Base-by-base conservation (phyloP, 1,284 basidiomycete species). In the Ceratobasidium sp. region DNA sequence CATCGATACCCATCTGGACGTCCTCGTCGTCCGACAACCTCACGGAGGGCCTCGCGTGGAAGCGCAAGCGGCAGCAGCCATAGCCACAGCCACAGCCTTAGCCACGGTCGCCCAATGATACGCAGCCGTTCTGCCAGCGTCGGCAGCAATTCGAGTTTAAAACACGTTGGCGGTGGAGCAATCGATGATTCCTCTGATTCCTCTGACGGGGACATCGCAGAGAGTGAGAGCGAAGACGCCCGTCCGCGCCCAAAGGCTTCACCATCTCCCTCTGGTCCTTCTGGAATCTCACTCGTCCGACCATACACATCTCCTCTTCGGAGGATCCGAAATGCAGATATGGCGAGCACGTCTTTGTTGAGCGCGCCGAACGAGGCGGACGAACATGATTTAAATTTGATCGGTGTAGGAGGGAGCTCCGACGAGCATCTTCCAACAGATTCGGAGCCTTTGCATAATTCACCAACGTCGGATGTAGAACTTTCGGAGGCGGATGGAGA, bases 111-210 rank as follows among this genome's bases (percentile, higher is more conserved):
- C 29, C 57, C 44, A 48, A 54, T 14, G 51, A 74, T 24, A 31
- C 76, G 56, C 8, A 75, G 76, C 56, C 65, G 66, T 29, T 63
- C 74, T 4, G 31, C 59, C 45, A 71, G 75, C 33, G 62, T 54
- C 36, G 67, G 66, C 22, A 76, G 73, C 31, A 71, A 62, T 17
- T 72, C 69, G 27, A 72, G 69, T 31, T 57, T 72, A 1, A 76
- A 73, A 1, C 88, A 92, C 78, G 87, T 91, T 1, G 93, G 92
- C 15, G 92, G 93, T 79, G 92, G 93, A 24, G 90, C 90, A 1
- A 82, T 94, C 11, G 90, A 91, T 76, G 91, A 93, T 79, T 60
- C 64, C 9, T 75, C 74, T n/a, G 74, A 75, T 17, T 72, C 71
- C 2, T 93, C 91, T 0, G 91, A 93, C 81, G 83, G 83, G 5